These are phyloP conservation scores for Colletotrichum endophyticum DNA, from an alignment of 2,329 filamentous ascomycete species.

Conservation along the genomic window DNA sequence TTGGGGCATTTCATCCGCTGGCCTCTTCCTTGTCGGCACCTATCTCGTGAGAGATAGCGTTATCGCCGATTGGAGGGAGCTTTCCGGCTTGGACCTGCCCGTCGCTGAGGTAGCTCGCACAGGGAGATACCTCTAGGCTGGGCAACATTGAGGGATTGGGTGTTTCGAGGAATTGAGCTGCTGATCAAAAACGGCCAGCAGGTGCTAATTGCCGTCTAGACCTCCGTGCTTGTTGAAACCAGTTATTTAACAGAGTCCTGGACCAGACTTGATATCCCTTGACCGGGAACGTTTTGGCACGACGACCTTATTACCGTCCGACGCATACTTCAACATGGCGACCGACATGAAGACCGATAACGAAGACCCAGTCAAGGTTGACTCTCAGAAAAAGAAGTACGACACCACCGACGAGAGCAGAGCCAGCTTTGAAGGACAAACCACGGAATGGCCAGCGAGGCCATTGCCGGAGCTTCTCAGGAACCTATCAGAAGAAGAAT, in stretches of 20 bases:
- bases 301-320: background rate
- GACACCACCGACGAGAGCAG: background rate
- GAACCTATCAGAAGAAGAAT: conserved; percentile 22
- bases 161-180: no score
- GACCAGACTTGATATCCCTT: background rate
- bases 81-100: background rate
- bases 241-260: background rate
- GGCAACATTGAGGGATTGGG: background rate
- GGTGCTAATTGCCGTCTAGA: background rate
- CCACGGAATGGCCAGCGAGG: background rate
- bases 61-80: background rate
- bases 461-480: background rate
- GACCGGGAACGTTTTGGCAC: background rate
- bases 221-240: accelerated
- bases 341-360: background rate
- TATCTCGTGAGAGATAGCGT: background rate
- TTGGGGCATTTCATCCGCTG: background rate
- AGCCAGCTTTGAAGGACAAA: background rate
- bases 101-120: background rate
- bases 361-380: background rate
- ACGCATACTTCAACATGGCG: background rate
- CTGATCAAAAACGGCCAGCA: background rate
- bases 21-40: background rate
- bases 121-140: background rate
- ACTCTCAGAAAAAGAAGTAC: background rate